These are phyloP conservation scores for Jatropha multifida DNA, from an alignment of 441 rosid species.

Conservation along the genomic window DNA sequence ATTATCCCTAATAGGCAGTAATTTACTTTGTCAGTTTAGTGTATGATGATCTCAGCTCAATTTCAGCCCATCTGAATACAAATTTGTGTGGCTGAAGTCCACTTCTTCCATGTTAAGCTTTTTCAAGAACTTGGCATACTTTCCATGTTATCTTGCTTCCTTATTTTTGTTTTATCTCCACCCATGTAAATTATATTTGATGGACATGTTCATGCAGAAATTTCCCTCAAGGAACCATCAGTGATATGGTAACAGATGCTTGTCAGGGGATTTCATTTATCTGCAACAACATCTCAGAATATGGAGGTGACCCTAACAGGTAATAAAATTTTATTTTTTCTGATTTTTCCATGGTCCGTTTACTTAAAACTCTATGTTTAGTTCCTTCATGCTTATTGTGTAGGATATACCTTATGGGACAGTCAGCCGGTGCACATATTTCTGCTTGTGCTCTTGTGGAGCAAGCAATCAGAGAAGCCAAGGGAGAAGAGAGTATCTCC, in stretches of 20 bases:
- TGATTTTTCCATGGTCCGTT: neutral
- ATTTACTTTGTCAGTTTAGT: neutral
- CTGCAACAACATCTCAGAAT: slow-evolving; percentile 66
- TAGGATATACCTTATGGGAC: slow-evolving; percentile 95
- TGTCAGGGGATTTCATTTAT: slow-evolving; percentile 82
- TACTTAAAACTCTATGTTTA: slow-evolving; percentile 14
- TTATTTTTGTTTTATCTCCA: slow-evolving; percentile 8
- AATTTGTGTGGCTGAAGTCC: neutral
- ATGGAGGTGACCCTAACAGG: slow-evolving; percentile 95
- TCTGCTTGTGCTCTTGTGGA: slow-evolving; percentile 83
- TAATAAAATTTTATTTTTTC: slow-evolving; percentile 16
- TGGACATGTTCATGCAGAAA: slow-evolving; percentile 52
- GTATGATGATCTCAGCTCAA: neutral
- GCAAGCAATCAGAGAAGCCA: slow-evolving; percentile 82
- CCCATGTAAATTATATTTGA: slow-evolving; percentile 15
- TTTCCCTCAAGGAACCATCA: slow-evolving; percentile 95
- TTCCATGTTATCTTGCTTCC: slow-evolving; percentile 1
- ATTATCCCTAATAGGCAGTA: neutral
- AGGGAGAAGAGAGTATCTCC: slow-evolving; percentile 46
- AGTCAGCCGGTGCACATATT: slow-evolving; percentile 98
- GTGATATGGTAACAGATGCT: slow-evolving; percentile 87
- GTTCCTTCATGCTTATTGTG: slow-evolving; percentile 24
- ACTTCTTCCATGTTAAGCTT: slow-evolving; percentile 1
- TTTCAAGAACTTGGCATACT: neutral
- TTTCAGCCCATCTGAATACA: neutral